phyloP scores from a whole-genome alignment of 768 basidiomycete species.

The Lactifluus pinguis region DNA sequence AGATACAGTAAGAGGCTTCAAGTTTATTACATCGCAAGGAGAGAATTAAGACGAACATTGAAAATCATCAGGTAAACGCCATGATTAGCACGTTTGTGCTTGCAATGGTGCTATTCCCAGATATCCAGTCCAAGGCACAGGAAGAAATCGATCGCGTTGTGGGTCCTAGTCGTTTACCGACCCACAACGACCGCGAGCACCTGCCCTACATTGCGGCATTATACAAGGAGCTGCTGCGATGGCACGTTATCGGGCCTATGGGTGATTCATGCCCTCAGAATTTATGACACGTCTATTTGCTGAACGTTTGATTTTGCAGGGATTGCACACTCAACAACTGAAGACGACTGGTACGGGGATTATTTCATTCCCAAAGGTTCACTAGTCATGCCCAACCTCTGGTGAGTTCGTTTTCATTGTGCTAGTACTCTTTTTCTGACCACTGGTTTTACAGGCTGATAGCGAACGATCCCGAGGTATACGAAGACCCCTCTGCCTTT shows the following conservation, averaged over 20 bases:
- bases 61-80: slow-evolving; percentile 7
- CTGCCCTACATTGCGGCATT: slow-evolving; percentile 23
- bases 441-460: not conserved
- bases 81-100: slow-evolving; percentile 17
- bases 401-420: slow-evolving; percentile 6
- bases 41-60: not conserved
- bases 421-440: not conserved
- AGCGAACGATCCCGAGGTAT: slow-evolving; percentile 6
- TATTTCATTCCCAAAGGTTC: slow-evolving; percentile 22
- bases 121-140: slow-evolving; percentile 21
- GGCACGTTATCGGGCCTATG: slow-evolving; percentile 20
- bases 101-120: slow-evolving; percentile 20
- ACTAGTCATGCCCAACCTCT: slow-evolving; percentile 18
- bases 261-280: not conserved
- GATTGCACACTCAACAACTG: slow-evolving; percentile 2
- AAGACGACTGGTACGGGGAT: slow-evolving; percentile 18
- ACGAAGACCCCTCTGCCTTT: slow-evolving; percentile 16
- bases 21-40: not conserved
- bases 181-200: slow-evolving; percentile 9
- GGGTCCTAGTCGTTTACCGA: slow-evolving; percentile 19
- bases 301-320: not conserved
- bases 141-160: slow-evolving; percentile 22
- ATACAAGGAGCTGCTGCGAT: slow-evolving; percentile 22
- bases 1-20: slow-evolving; percentile 5
- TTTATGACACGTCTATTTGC: not conserved